Evolutionary conservation across 1,284 basidiomycete species (phyloP).

Genomic region (Cryptococcus depauperatus): DNA sequence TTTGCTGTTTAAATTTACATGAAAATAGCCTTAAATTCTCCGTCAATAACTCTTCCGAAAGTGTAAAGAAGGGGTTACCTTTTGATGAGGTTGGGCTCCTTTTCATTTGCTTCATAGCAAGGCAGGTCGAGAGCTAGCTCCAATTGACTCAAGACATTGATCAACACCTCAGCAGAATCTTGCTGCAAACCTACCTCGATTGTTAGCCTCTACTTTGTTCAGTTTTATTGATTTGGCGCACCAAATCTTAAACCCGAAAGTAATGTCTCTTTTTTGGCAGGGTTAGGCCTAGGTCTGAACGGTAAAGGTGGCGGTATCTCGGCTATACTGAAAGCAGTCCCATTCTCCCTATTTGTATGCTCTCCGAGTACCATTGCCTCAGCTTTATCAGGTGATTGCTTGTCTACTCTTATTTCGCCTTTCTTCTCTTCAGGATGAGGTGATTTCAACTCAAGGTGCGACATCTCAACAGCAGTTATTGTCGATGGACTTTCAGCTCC

Average conservation of each 20-base stretch:
- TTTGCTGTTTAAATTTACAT: conserved; percentile 71
- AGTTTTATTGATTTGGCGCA: conserved; percentile 42
- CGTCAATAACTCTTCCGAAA: conserved; percentile 1
- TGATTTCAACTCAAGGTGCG: conserved; percentile 19
- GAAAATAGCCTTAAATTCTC: conserved; percentile 63
- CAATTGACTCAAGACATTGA: conserved; percentile 98
- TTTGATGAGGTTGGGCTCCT: conserved; percentile 66
- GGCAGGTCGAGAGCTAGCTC: conserved; percentile 73
- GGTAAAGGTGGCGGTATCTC: conserved; percentile 52
- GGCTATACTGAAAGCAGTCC: no score
- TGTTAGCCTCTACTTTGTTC: not conserved
- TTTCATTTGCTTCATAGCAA: conserved; percentile 33
- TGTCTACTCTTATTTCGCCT: no score
- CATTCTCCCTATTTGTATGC: no score
- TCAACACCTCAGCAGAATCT: conserved; percentile 96
- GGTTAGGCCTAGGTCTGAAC: conserved; percentile 49
- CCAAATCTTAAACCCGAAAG: conserved; percentile 81
- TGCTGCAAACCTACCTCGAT: conserved; percentile 73
- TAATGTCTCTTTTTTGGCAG: conserved; percentile 44
- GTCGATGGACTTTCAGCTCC: conserved; percentile 9
- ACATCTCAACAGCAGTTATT: conserved; percentile 13
- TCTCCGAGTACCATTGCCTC: not conserved
- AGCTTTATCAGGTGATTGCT: not conserved
- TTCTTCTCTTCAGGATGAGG: no score
- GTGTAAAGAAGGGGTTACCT: conserved; percentile 54